Percentiles rank a stretch among this genome's conserved stretches.
These are phyloP conservation scores for Sclerotinia nivalis DNA, from an alignment of 2,329 filamentous ascomycete species.

Conservation along the genomic window DNA sequence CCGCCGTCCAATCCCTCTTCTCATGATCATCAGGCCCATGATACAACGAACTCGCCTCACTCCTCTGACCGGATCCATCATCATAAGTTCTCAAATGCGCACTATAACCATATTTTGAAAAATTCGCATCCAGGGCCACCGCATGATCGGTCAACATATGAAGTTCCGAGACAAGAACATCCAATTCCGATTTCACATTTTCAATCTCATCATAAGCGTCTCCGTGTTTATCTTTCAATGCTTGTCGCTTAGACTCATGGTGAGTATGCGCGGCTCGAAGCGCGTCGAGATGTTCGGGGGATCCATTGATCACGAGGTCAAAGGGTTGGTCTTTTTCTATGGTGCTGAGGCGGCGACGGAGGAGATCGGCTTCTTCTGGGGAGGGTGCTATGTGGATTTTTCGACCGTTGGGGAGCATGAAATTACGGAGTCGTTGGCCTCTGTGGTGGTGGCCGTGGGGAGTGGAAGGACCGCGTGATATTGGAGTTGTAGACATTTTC, in stretches of 20 bases:
- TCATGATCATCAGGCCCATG: constrained; percentile 38
- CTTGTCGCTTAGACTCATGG: constrained; percentile 51
- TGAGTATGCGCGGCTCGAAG: constrained; percentile 54
- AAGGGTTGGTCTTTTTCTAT: constrained; percentile 44
- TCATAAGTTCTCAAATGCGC: constrained; percentile 56
- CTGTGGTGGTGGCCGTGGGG: constrained; percentile 32
- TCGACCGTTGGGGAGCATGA: constrained; percentile 56
- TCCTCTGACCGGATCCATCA: constrained; percentile 34
- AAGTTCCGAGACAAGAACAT: constrained; percentile 54
- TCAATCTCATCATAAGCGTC: constrained; percentile 58
- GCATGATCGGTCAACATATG: constrained; percentile 55
- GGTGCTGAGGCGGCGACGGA: constrained; percentile 48
- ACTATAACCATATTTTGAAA: constrained; percentile 63
- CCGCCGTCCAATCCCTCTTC: constrained; percentile 43
- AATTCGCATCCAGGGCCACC: constrained; percentile 60
- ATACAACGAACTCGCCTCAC: constrained; percentile 29
- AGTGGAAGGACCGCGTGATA: constrained; percentile 19
- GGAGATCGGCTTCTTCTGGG: constrained; percentile 54
- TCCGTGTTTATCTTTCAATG: constrained; percentile 52
- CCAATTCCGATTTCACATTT: constrained; percentile 53
- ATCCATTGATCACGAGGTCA: constrained; percentile 60
- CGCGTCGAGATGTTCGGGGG: constrained; percentile 48
- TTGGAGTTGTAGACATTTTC: constrained; percentile 32
- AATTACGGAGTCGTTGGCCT: constrained; percentile 51
- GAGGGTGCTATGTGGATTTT: constrained; percentile 56